These are phyloP conservation scores for Lablab purpureus DNA, from an alignment of 306 rosid species.

Conservation along the genomic window DNA sequence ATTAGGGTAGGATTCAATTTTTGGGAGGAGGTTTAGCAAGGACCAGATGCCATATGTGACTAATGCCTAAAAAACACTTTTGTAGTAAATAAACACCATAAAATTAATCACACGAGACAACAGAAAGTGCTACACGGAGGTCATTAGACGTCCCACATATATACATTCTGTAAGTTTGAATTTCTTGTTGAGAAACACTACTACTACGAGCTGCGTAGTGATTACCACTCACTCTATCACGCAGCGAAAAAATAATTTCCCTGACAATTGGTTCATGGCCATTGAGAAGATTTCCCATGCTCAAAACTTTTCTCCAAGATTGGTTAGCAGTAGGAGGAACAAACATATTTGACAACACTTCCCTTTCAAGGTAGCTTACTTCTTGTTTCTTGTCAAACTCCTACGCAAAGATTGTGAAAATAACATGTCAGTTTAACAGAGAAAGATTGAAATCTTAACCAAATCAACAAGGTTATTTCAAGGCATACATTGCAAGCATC, in stretches of 20 bases:
- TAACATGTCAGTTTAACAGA: constrained; percentile 40
- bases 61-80: constrained; percentile 25
- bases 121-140: constrained; percentile 88
- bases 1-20: constrained; percentile 1
- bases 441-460: constrained; percentile 8
- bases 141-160: constrained; percentile 89
- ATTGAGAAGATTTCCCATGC: constrained; percentile 99
- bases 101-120: constrained; percentile 84
- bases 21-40: background rate
- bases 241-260: constrained; percentile 79
- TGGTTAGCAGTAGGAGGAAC: constrained; percentile 87
- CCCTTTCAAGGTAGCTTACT: constrained; percentile 71
- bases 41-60: background rate
- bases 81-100: constrained; percentile 23
- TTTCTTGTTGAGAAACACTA: constrained; percentile 62
- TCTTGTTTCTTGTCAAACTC: constrained; percentile 71
- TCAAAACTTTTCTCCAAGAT: constrained; percentile 92
- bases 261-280: constrained; percentile 93
- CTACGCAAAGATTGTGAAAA: constrained; percentile 51
- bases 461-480: background rate
- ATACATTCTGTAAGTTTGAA: constrained; percentile 90
- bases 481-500: constrained; percentile 26
- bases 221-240: constrained; percentile 71
- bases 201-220: constrained; percentile 73
- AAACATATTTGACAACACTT: constrained; percentile 77